Conservation (phyloP, 1,284 basidiomycete species). For the Anthracocystis setariae region DNA sequence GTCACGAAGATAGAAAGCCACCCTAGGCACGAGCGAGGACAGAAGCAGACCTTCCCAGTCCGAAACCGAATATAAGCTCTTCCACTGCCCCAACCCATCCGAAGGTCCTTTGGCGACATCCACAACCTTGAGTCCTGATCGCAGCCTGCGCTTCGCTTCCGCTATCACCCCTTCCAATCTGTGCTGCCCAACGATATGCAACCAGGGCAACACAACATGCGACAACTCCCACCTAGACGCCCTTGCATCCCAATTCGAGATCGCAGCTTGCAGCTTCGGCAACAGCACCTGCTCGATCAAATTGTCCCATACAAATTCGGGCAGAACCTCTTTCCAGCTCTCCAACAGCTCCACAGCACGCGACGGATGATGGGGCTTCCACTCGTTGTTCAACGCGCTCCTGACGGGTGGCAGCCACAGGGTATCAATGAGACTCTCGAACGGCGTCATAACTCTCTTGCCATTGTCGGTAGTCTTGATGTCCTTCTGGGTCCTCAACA, state of each 20-base stretch:
- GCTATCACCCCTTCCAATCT: slow-evolving; percentile 79
- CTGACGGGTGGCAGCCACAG: slow-evolving; percentile 94
- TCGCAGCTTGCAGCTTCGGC: slow-evolving; percentile 85
- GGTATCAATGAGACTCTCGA: slow-evolving; percentile 92
- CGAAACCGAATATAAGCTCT: slow-evolving; percentile 19
- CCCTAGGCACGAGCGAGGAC: slow-evolving; percentile 88
- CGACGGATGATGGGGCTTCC: slow-evolving; percentile 79
- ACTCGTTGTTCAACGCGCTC: slow-evolving; percentile 78
- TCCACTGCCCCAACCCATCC: slow-evolving; percentile 45
- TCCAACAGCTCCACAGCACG: slow-evolving; percentile 85
- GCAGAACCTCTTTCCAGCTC: slow-evolving; percentile 85
- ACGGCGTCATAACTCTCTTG: slow-evolving; percentile 82
- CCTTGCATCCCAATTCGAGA: slow-evolving; percentile 76
- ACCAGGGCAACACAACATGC: slow-evolving; percentile 91
- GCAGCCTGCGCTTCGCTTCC: slow-evolving; percentile 85
- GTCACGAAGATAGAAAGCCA: slow-evolving; percentile 80
- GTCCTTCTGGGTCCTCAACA: slow-evolving; percentile 71
- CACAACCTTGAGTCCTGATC: slow-evolving; percentile 82
- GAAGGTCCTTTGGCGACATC: slow-evolving; percentile 47
- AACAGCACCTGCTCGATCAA: slow-evolving; percentile 92
- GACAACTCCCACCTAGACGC: slow-evolving; percentile 71
- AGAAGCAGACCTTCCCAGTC: slow-evolving; percentile 94
- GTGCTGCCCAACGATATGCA: slow-evolving; percentile 81
- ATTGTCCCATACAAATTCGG: slow-evolving; percentile 91
- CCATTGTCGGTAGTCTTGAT: not conserved